Percentiles rank a stretch among this genome's conserved stretches.
phyloP scores from a whole-genome alignment of 1,284 basidiomycete species.

The Boletellus deceptivus region DNA sequence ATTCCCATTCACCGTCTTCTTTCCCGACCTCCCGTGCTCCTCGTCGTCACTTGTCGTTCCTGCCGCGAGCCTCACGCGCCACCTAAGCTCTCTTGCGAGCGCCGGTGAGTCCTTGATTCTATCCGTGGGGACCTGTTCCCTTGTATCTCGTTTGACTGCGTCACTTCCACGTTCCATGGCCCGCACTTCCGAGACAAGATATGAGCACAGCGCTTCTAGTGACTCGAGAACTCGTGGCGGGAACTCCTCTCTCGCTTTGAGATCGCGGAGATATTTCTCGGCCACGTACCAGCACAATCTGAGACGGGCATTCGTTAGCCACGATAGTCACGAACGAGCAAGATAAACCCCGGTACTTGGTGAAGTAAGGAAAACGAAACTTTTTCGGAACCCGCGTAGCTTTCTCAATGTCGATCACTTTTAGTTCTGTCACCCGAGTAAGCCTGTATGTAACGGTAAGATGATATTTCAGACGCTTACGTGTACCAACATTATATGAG shows the following conservation, averaged over 20 bases:
- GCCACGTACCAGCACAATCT: conserved; percentile 91
- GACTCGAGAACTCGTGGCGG: conserved; percentile 68
- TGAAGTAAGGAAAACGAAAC: conserved; percentile 88
- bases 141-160: conserved; percentile 64
- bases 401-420: conserved; percentile 88
- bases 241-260: conserved; percentile 64
- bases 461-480: conserved; percentile 42
- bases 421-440: conserved; percentile 58
- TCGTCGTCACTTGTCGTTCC: conserved; percentile 74
- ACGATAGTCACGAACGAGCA: not conserved
- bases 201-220: conserved; percentile 66
- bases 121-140: conserved; percentile 79
- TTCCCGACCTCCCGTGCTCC: conserved; percentile 29
- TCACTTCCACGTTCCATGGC: conserved; percentile 66
- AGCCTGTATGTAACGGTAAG: conserved; percentile 2
- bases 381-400: conserved; percentile 92
- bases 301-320: conserved; percentile 6
- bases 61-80: conserved; percentile 67
- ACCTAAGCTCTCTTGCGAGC: conserved; percentile 78
- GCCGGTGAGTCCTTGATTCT: conserved; percentile 75
- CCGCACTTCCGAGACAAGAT: conserved; percentile 76
- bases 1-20: conserved; percentile 32
- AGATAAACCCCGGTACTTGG: conserved; percentile 50
- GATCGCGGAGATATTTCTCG: conserved; percentile 71
- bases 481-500: conserved; percentile 74